Evolutionary conservation across 345 rosid genomes (phyloP), one percentile per base, ranked within the genome.

Genomic region (Linum trigynum): DNA sequence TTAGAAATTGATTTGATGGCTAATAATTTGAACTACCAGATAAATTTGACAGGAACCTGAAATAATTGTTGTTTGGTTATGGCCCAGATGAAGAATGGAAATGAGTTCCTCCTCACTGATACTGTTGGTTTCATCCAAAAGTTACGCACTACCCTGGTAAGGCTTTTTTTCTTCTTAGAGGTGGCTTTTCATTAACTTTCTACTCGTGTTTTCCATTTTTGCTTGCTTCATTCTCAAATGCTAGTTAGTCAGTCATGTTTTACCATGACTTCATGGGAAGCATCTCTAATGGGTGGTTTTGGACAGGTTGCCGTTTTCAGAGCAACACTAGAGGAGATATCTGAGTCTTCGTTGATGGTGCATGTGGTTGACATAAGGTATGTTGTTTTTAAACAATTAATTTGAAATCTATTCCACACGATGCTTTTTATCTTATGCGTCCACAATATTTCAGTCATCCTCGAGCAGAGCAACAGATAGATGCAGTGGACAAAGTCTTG

Each of bases 91-190:
- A 84, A 84, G 71, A 85, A 83, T 45, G 92, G 90, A 62, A 85
- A 76, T 66, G 96, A 86, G 67, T 88, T 94, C 77, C 97, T 90
- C 75, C 88, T 94, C 41, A 90, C 99, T 38, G 96, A 94, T 78
- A 88, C 95, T 15, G 97, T 94, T 65, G 99, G 97, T 76, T 94
- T 88, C 74, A 94, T 90, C 81, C 99, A 94, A 65, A 94, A 94
- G 81, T 78, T 94, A 76, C 99, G 97, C 70, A 90, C 95, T 64
- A 88, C 90, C 69, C 72, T 94, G 90, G 95, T 94, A 77, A 85
- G 83, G 70, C 74, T 58, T 65, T 71, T n/a, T 59, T 9, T 62
- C 10, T 14, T 69, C 63, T 67, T 40, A 61, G 64, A 42, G 56
- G n/a, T 38, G 67, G 67, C 36, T 53, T 41, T n/a, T n/a, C n/a